A percentile compares a stretch with the other conserved stretches of the same genome.
Evolutionary conservation across 2,329 filamentous ascomycete species (phyloP).

Genomic region (Pseudogymnoascus pannorum): DNA sequence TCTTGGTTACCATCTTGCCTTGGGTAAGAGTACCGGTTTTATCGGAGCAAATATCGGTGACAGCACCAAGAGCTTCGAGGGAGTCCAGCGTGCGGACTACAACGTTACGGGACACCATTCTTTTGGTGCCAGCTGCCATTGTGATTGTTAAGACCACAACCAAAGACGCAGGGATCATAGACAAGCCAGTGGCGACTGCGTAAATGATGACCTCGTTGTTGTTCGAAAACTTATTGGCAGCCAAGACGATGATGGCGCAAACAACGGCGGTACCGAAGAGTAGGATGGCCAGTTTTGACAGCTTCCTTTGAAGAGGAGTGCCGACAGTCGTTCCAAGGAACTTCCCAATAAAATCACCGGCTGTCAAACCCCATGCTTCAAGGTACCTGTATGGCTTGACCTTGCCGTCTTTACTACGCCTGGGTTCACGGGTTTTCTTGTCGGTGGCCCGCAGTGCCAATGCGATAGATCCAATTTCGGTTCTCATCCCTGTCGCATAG

Average conservation of each 20-base stretch:
- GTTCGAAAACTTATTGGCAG: constrained; percentile 45
- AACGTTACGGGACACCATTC: constrained; percentile 49
- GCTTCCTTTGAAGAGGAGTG: constrained; percentile 58
- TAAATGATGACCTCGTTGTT: constrained; percentile 55
- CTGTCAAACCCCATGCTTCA: constrained; percentile 35
- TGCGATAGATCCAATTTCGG: constrained; percentile 59
- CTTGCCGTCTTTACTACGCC: constrained; percentile 41
- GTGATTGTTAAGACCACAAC: constrained; percentile 62
- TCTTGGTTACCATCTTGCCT: constrained; percentile 49
- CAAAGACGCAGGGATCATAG: constrained; percentile 56
- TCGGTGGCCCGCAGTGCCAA: constrained; percentile 48
- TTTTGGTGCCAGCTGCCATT: constrained; percentile 54
- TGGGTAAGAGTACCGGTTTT: constrained; percentile 47
- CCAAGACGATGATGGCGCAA: constrained; percentile 58
- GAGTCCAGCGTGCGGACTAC: constrained; percentile 51
- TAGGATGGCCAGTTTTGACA: constrained; percentile 56
- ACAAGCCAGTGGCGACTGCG: constrained; percentile 50
- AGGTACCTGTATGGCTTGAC: constrained; percentile 42
- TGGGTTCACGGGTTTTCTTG: constrained; percentile 38
- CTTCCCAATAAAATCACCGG: constrained; percentile 47
- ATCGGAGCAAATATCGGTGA: constrained; percentile 50
- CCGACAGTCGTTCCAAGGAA: constrained; percentile 59
- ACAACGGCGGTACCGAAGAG: constrained; percentile 57
- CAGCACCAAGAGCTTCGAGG: constrained; percentile 47
- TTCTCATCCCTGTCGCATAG: constrained; percentile 52